A percentile compares a stretch with the other conserved stretches of the same genome.
phyloP scores from a whole-genome alignment of 2,329 filamentous ascomycete species.

The Aspergillus pseudotamarii region DNA sequence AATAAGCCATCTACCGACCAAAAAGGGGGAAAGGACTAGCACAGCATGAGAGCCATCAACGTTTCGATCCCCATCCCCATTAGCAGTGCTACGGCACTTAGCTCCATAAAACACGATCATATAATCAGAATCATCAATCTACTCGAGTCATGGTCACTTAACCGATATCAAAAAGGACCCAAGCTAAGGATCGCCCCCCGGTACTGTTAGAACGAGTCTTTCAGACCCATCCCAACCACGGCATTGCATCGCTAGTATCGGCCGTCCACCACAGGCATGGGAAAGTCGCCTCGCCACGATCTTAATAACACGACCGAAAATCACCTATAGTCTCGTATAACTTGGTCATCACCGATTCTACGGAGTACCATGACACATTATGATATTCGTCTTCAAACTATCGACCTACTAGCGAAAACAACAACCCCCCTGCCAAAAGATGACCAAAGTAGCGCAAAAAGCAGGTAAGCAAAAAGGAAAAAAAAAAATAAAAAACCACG shows the following conservation, averaged over 20 bases:
- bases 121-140: background rate
- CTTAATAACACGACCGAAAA: background rate
- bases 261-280: background rate
- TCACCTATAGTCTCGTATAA: background rate
- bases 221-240: background rate
- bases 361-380: background rate
- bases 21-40: background rate
- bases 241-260: slow-evolving; percentile 4
- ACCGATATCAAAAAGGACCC: background rate
- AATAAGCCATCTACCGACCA: background rate
- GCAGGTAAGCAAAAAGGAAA: background rate
- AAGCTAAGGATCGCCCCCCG: background rate
- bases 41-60: background rate
- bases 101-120: background rate
- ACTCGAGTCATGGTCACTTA: background rate
- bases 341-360: background rate
- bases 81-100: background rate
- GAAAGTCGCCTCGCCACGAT: background rate
- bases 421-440: background rate
- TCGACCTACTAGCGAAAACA: background rate
- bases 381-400: background rate
- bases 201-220: too few species aligned
- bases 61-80: background rate
- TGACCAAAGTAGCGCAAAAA: background rate
- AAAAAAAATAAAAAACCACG: background rate